Evolutionary conservation across 768 basidiomycete genomes (phyloP).

Genomic region (Suillus hirtellus): DNA sequence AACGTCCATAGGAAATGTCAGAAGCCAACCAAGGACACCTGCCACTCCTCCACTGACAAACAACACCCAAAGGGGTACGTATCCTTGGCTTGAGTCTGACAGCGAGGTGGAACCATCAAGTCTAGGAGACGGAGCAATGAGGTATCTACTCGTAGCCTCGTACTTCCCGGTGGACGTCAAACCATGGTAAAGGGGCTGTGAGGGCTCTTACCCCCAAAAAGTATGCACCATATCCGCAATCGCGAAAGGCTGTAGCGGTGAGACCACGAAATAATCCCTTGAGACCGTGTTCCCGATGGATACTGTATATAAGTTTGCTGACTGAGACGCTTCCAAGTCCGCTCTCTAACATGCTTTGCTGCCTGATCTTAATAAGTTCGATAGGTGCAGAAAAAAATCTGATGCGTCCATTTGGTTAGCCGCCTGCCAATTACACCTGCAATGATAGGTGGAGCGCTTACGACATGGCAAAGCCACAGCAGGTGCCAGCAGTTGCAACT

Average conservation of each 20-base stretch:
- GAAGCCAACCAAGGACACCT: constrained; percentile 74
- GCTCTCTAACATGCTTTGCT: constrained; percentile 53
- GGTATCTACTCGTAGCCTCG: constrained; percentile 60
- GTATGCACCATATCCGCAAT: constrained; percentile 84
- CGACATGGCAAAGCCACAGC: constrained; percentile 80
- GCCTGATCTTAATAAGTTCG: constrained; percentile 87
- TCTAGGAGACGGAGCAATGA: constrained; percentile 31
- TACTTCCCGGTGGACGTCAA: constrained; percentile 41
- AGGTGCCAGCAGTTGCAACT: constrained; percentile 75
- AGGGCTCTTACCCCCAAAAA: constrained; percentile 63
- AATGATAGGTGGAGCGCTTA: constrained; percentile 39
- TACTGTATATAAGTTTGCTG: constrained; percentile 51
- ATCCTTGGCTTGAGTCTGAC: constrained; percentile 43
- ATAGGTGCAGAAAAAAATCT: constrained; percentile 81
- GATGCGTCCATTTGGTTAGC: not conserved
- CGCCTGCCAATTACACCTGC: not conserved
- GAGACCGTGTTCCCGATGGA: constrained; percentile 57
- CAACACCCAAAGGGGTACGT: constrained; percentile 54
- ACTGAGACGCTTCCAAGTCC: constrained; percentile 43
- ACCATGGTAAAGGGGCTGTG: constrained; percentile 7
- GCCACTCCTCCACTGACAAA: constrained; percentile 77
- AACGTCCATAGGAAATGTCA: constrained; percentile 87
- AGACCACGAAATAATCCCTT: constrained; percentile 78
- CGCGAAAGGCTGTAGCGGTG: constrained; percentile 70
- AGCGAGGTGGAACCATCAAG: constrained; percentile 36